Conservation (phyloP, 768 basidiomycete genomes). For the Hemileccinum rubropunctum region DNA sequence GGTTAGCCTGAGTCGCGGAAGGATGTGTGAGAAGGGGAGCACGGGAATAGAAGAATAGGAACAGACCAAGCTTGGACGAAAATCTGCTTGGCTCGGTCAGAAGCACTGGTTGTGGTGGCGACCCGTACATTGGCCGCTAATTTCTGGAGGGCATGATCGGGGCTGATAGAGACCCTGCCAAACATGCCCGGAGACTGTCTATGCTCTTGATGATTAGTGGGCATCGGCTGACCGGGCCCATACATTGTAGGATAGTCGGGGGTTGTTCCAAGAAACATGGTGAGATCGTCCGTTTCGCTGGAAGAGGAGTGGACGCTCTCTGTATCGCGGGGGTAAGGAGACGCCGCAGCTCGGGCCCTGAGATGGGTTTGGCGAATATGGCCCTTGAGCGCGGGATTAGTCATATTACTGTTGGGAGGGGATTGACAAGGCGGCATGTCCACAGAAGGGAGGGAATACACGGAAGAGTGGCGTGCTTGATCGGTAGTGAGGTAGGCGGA, state of each 20-base stretch:
- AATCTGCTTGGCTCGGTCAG: slow-evolving; percentile 88
- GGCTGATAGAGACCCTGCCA: slow-evolving; percentile 70
- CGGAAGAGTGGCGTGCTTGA: slow-evolving; percentile 44
- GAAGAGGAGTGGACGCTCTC: slow-evolving; percentile 87
- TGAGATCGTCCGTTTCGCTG: slow-evolving; percentile 84
- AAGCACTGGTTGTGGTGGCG: slow-evolving; percentile 88
- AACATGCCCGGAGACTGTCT: slow-evolving; percentile 73
- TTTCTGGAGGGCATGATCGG: slow-evolving; percentile 81
- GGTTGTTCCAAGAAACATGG: slow-evolving; percentile 64
- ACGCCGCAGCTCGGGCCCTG: slow-evolving; percentile 76
- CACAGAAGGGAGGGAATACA: slow-evolving; percentile 39
- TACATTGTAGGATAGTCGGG: slow-evolving; percentile 72
- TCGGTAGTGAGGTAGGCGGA: slow-evolving; percentile 48
- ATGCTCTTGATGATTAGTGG: slow-evolving; percentile 37
- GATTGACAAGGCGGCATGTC: slow-evolving; percentile 55
- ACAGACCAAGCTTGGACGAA: slow-evolving; percentile 90
- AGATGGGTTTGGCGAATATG: slow-evolving; percentile 74
- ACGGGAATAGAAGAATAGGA: slow-evolving; percentile 16
- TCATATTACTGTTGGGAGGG: slow-evolving; percentile 72
- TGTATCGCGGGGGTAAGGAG: slow-evolving; percentile 82
- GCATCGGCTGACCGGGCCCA: slow-evolving; percentile 41
- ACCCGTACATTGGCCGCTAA: slow-evolving; percentile 83
- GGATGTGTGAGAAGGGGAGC: slow-evolving; percentile 17
- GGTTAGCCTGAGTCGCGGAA: slow-evolving; percentile 60
- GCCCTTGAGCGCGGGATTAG: slow-evolving; percentile 74